Evolutionary conservation across 2,329 filamentous ascomycete species (phyloP).

Genomic region (Biscogniauxia sp.): DNA sequence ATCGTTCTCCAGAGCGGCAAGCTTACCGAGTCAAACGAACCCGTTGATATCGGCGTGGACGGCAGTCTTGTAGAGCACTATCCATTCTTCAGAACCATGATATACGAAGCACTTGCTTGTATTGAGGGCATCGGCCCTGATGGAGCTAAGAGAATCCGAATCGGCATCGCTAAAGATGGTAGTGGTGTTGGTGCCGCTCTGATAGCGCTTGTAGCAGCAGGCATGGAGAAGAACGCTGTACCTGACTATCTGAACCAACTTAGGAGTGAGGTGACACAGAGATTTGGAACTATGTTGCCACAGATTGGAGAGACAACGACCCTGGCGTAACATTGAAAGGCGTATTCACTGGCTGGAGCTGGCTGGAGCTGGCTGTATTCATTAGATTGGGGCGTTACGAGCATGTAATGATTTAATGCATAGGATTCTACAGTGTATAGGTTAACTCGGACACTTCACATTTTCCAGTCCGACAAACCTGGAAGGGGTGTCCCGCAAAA

Average conservation of each 20-base stretch:
- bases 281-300: conserved; percentile 23
- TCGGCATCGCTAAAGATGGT: conserved; percentile 96
- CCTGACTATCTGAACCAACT: conserved; percentile 43
- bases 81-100: conserved; percentile 84
- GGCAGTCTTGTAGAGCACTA: conserved; percentile 95
- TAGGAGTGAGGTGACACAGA: conserved; percentile 38
- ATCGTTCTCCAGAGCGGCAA: conserved; percentile 79
- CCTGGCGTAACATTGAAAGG: conserved; percentile 15
- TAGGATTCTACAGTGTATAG: neutral
- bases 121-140: conserved; percentile 74
- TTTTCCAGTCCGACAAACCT: neutral
- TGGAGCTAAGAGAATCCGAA: conserved; percentile 83
- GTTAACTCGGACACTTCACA: neutral
- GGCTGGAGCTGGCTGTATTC: neutral
- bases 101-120: conserved; percentile 75
- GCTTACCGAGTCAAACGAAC: conserved; percentile 64
- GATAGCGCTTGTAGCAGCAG: conserved; percentile 85
- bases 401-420: neutral
- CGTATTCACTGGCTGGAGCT: neutral
- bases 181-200: conserved; percentile 93
- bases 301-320: conserved; percentile 24
- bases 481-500: neutral
- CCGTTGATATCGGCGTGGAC: conserved; percentile 89
- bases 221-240: conserved; percentile 51
- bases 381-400: neutral